Conservation (phyloP, 257 asterid genomes). For the Ligustrum vulgare region DNA sequence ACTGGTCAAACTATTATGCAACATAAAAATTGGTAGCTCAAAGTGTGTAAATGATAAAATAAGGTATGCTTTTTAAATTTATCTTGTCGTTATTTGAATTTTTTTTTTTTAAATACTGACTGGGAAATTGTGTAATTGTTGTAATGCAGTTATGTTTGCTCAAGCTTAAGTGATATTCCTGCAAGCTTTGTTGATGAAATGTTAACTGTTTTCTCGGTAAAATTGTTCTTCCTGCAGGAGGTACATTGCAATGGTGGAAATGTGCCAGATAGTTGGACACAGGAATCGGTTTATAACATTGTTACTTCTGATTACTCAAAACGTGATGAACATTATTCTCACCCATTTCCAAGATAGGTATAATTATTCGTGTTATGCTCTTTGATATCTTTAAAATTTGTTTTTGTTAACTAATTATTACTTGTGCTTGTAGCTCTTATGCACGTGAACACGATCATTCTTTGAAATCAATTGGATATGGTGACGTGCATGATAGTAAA, state of each 20-base stretch:
- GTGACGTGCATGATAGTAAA: constrained; percentile 32
- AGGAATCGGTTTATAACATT: constrained; percentile 69
- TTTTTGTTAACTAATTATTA: constrained; percentile 14
- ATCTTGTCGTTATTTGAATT: background rate
- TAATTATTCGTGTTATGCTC: constrained; percentile 5
- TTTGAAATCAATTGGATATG: constrained; percentile 39
- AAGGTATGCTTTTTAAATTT: background rate
- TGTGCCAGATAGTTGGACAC: constrained; percentile 77
- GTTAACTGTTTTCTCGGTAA: background rate
- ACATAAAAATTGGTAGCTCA: background rate
- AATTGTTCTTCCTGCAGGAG: constrained; percentile 49
- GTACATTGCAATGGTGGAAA: constrained; percentile 77
- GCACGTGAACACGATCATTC: constrained; percentile 32
- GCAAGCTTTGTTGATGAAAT: background rate
- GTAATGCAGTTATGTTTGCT: constrained; percentile 7
- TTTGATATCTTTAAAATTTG: background rate
- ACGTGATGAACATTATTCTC: constrained; percentile 78
- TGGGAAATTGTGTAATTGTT: background rate
- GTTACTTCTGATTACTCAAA: constrained; percentile 76
- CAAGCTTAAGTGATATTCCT: constrained; percentile 3
- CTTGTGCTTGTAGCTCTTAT: constrained; percentile 30
- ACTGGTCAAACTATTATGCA: background rate
- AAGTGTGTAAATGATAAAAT: background rate
- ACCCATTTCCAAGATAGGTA: constrained; percentile 90
- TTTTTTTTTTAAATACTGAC: background rate